phyloP scores from a whole-genome alignment of 495 filamentous ascomycete species.

The Penicillium cosmopolitanum region DNA sequence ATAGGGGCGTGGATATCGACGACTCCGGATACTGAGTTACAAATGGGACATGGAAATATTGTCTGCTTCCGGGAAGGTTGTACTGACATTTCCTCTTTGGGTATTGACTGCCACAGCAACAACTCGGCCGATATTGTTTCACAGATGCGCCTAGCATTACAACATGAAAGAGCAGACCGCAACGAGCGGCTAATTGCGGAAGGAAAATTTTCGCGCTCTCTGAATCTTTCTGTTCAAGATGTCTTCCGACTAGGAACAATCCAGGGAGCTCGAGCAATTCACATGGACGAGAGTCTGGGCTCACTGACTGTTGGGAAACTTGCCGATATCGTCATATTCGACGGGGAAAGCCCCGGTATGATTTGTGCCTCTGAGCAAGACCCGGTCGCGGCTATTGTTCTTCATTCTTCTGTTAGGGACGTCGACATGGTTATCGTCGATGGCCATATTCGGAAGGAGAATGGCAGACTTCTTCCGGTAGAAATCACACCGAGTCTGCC shows the following conservation, averaged over 20 bases:
- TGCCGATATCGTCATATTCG: slow-evolving; percentile 53
- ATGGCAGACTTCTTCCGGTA: slow-evolving; percentile 30
- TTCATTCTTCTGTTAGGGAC: slow-evolving; percentile 48
- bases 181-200: slow-evolving; percentile 30
- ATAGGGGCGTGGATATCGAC: slow-evolving; percentile 33
- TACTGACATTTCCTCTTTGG: slow-evolving; percentile 38
- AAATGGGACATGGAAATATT: slow-evolving; percentile 41
- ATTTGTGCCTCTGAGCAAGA: slow-evolving; percentile 45
- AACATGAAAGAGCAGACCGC: slow-evolving; percentile 36
- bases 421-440: slow-evolving; percentile 54
- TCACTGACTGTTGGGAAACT: slow-evolving; percentile 48
- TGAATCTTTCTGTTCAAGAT: slow-evolving; percentile 45
- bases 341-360: slow-evolving; percentile 45
- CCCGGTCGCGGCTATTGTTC: slow-evolving; percentile 49
- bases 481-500: slow-evolving; percentile 22
- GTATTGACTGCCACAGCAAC: slow-evolving; percentile 54
- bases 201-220: slow-evolving; percentile 30
- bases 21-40: slow-evolving; percentile 48
- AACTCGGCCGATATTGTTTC: slow-evolving; percentile 41
- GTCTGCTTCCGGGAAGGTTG: slow-evolving; percentile 35
- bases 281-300: slow-evolving; percentile 47
- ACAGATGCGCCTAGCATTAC: slow-evolving; percentile 51
- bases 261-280: slow-evolving; percentile 47
- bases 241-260: slow-evolving; percentile 55
- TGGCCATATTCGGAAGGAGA: slow-evolving; percentile 44